Conservation (phyloP, 192 early-diverging fungal genomes). For the Backusella westeae region DNA sequence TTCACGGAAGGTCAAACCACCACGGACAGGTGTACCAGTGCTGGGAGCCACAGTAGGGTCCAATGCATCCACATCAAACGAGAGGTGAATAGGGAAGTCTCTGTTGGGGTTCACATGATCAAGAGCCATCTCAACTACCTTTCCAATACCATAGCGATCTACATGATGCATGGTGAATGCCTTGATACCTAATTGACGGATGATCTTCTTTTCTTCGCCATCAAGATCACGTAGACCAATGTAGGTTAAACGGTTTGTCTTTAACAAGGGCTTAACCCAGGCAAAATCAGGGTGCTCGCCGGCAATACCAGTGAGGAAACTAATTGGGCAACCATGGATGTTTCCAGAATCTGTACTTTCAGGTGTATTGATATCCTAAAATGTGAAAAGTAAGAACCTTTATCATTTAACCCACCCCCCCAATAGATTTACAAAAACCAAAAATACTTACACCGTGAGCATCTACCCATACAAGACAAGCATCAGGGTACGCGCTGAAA, state of each 20-base stretch:
- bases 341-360: slow-evolving; percentile 86
- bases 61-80: slow-evolving; percentile 94
- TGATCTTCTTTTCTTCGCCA: slow-evolving; percentile 78
- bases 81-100: slow-evolving; percentile 80
- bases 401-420: background rate
- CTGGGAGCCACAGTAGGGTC: slow-evolving; percentile 95
- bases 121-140: slow-evolving; percentile 87
- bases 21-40: slow-evolving; percentile 94
- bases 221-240: slow-evolving; percentile 97
- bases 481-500: slow-evolving; percentile 68
- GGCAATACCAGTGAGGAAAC: slow-evolving; percentile 84
- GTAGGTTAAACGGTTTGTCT: slow-evolving; percentile 79
- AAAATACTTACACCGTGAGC: slow-evolving; percentile 76
- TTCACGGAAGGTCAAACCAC: slow-evolving; percentile 93
- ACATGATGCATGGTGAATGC: slow-evolving; percentile 97
- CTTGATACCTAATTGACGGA: slow-evolving; percentile 83
- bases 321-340: slow-evolving; percentile 94
- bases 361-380: slow-evolving; percentile 88
- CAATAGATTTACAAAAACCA: background rate
- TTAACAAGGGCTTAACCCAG: slow-evolving; percentile 82
- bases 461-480: slow-evolving; percentile 95
- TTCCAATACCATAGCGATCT: slow-evolving; percentile 91
- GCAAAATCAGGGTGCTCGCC: slow-evolving; percentile 59
- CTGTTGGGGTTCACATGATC: slow-evolving; percentile 79
- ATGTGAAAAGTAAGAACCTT: background rate